A percentile compares a stretch with the other conserved stretches of the same genome.
phyloP scores from a whole-genome alignment of 2,329 filamentous ascomycete genomes.

The Pseudopithomyces maydicus region DNA sequence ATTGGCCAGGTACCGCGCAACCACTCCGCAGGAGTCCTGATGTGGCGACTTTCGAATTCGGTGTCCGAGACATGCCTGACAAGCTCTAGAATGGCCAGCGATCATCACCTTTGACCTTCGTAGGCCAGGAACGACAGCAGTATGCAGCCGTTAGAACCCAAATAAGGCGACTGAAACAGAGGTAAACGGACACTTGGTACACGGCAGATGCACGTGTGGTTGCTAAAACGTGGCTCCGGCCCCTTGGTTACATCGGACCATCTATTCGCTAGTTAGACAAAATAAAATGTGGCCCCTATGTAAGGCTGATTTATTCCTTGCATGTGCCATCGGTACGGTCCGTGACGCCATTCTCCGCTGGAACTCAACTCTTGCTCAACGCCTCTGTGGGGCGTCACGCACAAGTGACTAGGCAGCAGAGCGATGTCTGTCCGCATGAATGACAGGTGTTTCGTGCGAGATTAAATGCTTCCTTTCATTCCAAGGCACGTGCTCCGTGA shows the following conservation, averaged over 20 bases:
- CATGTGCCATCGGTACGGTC: neutral
- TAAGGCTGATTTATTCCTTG: neutral
- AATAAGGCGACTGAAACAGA: slow-evolving; percentile 3
- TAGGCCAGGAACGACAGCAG: neutral
- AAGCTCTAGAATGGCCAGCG: neutral
- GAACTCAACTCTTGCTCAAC: neutral
- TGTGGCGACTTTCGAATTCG: slow-evolving; percentile 1
- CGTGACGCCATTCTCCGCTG: neutral
- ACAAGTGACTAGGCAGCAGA: neutral
- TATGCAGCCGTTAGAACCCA: neutral
- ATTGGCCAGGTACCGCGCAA: neutral
- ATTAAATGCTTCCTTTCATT: neutral
- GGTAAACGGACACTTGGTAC: neutral
- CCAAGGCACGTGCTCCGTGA: neutral
- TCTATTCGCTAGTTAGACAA: neutral
- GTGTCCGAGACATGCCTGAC: slow-evolving; percentile 2
- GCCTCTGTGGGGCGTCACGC: neutral
- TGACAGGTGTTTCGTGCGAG: neutral
- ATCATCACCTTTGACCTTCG: neutral
- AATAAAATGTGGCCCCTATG: neutral
- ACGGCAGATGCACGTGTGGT: neutral
- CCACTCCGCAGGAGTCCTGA: neutral
- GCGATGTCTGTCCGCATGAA: neutral
- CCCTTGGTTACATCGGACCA: neutral
- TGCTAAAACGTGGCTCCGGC: neutral